Conservation (phyloP, 768 basidiomycete genomes). For the Tricholomella constricta region DNA sequence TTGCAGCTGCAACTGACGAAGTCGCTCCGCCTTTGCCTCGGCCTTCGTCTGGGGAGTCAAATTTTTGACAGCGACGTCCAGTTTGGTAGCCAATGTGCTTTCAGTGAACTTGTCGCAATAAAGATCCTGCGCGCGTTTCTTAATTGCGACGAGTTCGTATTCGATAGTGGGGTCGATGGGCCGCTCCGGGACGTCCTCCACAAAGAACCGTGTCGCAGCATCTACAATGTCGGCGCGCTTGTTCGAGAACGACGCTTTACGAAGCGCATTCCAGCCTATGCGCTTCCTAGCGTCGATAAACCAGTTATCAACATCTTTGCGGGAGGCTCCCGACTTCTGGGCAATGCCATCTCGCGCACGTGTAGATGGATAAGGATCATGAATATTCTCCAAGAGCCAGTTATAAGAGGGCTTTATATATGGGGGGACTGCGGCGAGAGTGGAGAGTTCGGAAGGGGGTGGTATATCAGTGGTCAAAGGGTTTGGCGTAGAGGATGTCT, state of each 20-base stretch:
- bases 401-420: constrained; percentile 32
- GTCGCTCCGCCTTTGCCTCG: constrained; percentile 13
- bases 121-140: constrained; percentile 20
- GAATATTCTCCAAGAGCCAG: constrained; percentile 49
- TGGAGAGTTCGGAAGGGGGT: not conserved
- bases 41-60: constrained; percentile 22
- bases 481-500: not conserved
- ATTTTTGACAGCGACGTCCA: constrained; percentile 32
- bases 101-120: constrained; percentile 23
- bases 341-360: constrained; percentile 32
- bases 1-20: not conserved
- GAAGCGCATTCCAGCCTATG: constrained; percentile 53
- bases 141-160: constrained; percentile 24
- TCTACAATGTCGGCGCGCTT: constrained; percentile 38
- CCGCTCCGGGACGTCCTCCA: constrained; percentile 16
- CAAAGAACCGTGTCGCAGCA: constrained; percentile 39
- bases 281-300: constrained; percentile 51
- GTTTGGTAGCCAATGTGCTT: constrained; percentile 29
- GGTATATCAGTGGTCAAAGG: not conserved
- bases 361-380: constrained; percentile 52
- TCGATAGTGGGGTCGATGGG: constrained; percentile 24
- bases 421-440: constrained; percentile 2
- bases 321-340: constrained; percentile 13
- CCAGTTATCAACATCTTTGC: constrained; percentile 47
- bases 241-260: constrained; percentile 33